A percentile compares a stretch with the other conserved stretches of the same genome.
phyloP scores from a whole-genome alignment of 2,329 filamentous ascomycete species.

The Bertia moriformis region DNA sequence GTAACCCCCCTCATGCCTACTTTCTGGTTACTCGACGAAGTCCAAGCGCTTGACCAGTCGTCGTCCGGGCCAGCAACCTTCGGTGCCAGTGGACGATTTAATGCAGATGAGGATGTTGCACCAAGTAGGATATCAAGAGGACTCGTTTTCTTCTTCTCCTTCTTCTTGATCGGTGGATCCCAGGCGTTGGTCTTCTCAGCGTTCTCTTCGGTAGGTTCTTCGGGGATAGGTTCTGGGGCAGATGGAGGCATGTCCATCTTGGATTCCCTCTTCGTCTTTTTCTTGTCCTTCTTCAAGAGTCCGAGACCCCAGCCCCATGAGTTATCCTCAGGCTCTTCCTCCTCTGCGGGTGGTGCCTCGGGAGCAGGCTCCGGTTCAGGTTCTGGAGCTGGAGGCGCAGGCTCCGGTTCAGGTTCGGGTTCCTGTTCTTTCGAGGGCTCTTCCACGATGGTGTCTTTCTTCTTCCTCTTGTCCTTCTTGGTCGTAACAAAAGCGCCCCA shows the following conservation, averaged over 20 bases:
- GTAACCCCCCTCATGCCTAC: no score
- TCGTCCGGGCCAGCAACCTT: no score
- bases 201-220: no score
- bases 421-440: conserved; percentile 9
- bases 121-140: no score
- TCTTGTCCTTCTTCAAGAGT: conserved; percentile 19
- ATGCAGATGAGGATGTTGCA: no score
- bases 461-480: conserved; percentile 24
- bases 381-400: background rate
- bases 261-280: conserved; percentile 16
- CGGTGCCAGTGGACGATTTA: no score
- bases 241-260: conserved; percentile 6
- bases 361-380: background rate
- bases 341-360: background rate
- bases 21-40: no score
- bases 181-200: no score
- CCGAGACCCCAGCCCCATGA: background rate
- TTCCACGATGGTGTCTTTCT: conserved; percentile 8
- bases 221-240: conserved; percentile 10
- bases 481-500: background rate
- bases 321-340: background rate
- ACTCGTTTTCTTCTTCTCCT: no score
- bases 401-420: conserved; percentile 5
- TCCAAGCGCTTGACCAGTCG: no score
- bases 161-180: no score